These are phyloP conservation scores for Lichtheimia ramosa DNA, from an alignment of 371 early-diverging fungal genomes.

Conservation along the genomic window DNA sequence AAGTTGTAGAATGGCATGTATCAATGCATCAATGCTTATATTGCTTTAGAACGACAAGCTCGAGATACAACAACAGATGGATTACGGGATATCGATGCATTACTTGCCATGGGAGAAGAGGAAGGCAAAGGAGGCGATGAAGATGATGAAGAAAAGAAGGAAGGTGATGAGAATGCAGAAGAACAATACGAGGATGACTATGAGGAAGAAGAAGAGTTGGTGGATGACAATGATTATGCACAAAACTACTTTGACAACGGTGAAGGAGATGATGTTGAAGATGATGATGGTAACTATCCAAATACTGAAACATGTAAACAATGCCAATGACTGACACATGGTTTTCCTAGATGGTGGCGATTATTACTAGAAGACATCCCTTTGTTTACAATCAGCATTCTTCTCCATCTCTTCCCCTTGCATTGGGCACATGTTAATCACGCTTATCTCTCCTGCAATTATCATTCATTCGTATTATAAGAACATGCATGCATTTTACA, in stretches of 20 bases:
- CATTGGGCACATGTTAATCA: no score
- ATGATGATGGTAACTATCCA: conserved; percentile 36
- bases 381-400: no score
- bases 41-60: conserved; percentile 17
- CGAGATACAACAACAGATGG: conserved; percentile 15
- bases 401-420: no score
- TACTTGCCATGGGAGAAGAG: conserved; percentile 31
- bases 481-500: background rate
- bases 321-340: background rate
- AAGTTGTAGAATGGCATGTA: conserved; percentile 5
- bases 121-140: conserved; percentile 31
- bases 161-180: conserved; percentile 28
- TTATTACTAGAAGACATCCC: no score
- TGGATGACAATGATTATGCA: conserved; percentile 55
- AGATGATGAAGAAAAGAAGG: conserved; percentile 31
- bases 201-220: conserved; percentile 55
- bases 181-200: conserved; percentile 27
- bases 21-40: background rate
- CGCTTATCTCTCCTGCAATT: no score
- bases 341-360: no score
- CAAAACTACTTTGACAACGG: conserved; percentile 60
- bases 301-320: conserved; percentile 3
- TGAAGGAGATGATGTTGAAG: conserved; percentile 50
- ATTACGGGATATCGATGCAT: conserved; percentile 32
- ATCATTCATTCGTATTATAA: no score